These are phyloP conservation scores for Penicillium sp. DNA, from an alignment of 2,329 filamentous ascomycete species.

Conservation along the genomic window DNA sequence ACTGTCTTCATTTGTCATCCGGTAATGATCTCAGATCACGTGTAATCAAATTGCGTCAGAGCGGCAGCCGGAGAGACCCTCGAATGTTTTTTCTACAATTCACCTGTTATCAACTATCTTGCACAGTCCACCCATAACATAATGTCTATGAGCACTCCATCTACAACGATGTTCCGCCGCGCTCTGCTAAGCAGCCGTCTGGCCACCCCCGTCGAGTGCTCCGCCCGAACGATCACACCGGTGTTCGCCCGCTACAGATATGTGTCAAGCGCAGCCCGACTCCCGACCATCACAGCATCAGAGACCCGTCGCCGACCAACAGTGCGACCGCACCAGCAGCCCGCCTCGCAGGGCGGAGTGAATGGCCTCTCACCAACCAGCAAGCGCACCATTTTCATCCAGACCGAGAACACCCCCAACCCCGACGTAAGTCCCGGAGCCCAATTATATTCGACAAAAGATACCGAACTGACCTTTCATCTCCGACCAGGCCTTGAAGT, in stretches of 20 bases:
- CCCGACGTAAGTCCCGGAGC: constrained; percentile 61
- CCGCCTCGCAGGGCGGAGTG: constrained; percentile 33
- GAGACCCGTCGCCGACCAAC: constrained; percentile 46
- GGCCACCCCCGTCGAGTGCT: constrained; percentile 23
- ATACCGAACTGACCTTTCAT: background rate
- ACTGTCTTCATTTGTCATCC: constrained; percentile 28
- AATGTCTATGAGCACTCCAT: constrained; percentile 33
- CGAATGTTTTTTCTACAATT: constrained; percentile 2
- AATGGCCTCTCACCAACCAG: constrained; percentile 39
- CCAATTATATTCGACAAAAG: background rate
- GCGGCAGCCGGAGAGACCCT: constrained; percentile 7
- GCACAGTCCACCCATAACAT: constrained; percentile 4
- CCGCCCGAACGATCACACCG: constrained; percentile 26
- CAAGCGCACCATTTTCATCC: constrained; percentile 87
- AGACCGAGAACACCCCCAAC: constrained; percentile 93
- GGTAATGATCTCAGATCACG: constrained; percentile 17
- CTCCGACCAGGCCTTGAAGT: constrained; percentile 68
- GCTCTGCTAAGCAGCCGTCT: constrained; percentile 25
- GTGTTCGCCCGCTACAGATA: constrained; percentile 33
- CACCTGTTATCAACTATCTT: background rate
- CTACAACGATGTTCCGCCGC: constrained; percentile 32
- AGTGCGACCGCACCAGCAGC: constrained; percentile 43
- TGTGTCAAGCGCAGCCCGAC: constrained; percentile 43
- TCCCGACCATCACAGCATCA: constrained; percentile 49
- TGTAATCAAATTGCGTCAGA: constrained; percentile 34